These are phyloP conservation scores for Plasmopara viticola DNA, from an alignment of 352 stramenopile genomes.

Conservation along the genomic window DNA sequence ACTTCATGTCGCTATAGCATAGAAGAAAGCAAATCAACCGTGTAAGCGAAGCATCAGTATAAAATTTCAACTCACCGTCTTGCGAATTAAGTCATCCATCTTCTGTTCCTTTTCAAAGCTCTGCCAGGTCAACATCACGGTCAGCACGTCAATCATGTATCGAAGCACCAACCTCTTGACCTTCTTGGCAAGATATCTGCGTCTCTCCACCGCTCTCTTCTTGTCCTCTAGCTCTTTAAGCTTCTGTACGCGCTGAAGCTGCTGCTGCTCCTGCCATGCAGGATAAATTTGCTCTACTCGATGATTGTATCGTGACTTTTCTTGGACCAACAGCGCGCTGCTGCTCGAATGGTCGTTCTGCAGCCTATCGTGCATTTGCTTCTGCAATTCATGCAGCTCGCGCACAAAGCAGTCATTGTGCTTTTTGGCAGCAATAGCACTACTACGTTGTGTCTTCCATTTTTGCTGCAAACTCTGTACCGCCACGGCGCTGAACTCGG, in stretches of 20 bases:
- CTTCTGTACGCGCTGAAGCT: constrained; percentile 42
- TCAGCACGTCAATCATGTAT: background rate
- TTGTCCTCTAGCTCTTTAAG: constrained; percentile 65
- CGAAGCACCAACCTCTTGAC: constrained; percentile 17
- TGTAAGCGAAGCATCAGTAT: background rate
- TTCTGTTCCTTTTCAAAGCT: constrained; percentile 79
- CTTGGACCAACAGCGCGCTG: constrained; percentile 39
- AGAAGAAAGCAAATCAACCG: background rate
- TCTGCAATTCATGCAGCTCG: constrained; percentile 42
- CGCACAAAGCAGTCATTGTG: constrained; percentile 65
- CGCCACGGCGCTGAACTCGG: constrained; percentile 66
- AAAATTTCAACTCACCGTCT: constrained; percentile 38
- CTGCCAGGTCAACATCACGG: constrained; percentile 20
- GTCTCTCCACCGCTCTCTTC: constrained; percentile 61
- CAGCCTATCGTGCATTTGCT: constrained; percentile 40
- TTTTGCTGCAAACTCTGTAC: constrained; percentile 61
- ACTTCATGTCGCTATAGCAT: constrained; percentile 59
- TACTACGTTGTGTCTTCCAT: constrained; percentile 43
- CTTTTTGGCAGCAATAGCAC: constrained; percentile 36
- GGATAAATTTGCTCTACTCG: constrained; percentile 64
- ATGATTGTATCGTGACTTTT: constrained; percentile 54
- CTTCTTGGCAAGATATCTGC: constrained; percentile 67
- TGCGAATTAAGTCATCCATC: constrained; percentile 56
- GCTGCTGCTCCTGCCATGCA: constrained; percentile 66
- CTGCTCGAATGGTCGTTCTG: constrained; percentile 39